These are phyloP conservation scores for Gloeostereum incarnatum DNA, from an alignment of 768 basidiomycete genomes.

Conservation along the genomic window DNA sequence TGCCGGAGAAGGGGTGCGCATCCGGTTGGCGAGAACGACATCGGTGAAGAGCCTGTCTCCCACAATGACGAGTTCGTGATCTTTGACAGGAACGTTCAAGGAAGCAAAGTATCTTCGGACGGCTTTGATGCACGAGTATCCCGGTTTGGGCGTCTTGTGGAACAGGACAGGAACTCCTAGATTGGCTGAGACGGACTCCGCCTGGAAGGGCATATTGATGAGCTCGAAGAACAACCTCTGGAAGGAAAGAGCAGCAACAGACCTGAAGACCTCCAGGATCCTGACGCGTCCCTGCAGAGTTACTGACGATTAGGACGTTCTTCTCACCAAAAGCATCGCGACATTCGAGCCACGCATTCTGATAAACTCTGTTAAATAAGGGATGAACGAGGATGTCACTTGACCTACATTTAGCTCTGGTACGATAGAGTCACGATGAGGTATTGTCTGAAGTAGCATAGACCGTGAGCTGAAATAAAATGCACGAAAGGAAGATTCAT, in stretches of 20 bases:
- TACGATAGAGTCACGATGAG: slow-evolving; percentile 65
- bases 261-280: slow-evolving; percentile 75
- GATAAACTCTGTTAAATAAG: background rate
- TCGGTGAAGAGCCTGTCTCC: slow-evolving; percentile 95
- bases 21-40: slow-evolving; percentile 75
- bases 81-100: slow-evolving; percentile 40
- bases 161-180: slow-evolving; percentile 77
- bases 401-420: slow-evolving; percentile 61
- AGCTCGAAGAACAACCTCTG: background rate
- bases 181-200: slow-evolving; percentile 75
- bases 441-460: slow-evolving; percentile 52
- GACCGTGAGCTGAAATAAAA: background rate
- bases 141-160: slow-evolving; percentile 73
- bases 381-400: background rate
- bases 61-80: slow-evolving; percentile 68
- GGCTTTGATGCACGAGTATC: slow-evolving; percentile 61
- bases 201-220: slow-evolving; percentile 31
- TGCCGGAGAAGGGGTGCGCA: slow-evolving; percentile 22
- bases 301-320: slow-evolving; percentile 87
- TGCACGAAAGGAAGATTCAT: background rate
- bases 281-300: slow-evolving; percentile 80
- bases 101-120: slow-evolving; percentile 71
- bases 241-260: slow-evolving; percentile 2
- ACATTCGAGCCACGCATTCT: slow-evolving; percentile 75
- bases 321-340: slow-evolving; percentile 62